Conservation (phyloP, 2,329 filamentous ascomycete genomes). For the Nothophoma quercina region DNA sequence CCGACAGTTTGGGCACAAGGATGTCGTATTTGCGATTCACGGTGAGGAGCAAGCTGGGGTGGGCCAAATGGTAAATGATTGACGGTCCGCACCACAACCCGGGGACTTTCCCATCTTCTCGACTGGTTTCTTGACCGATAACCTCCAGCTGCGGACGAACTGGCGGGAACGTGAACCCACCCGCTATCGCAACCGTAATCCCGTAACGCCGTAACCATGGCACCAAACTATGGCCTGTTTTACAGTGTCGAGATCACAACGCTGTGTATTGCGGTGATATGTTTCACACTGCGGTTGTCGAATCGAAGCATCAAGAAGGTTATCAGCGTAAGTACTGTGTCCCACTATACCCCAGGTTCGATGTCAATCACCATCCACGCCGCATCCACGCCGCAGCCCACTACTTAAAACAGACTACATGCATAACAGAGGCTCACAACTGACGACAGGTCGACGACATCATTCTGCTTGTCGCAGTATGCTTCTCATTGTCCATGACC, state of each 20-base stretch:
- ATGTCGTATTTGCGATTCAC: not conserved
- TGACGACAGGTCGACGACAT: constrained; percentile 14
- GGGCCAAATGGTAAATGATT: constrained; percentile 1
- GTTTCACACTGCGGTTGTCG: constrained; percentile 12
- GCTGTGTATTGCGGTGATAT: constrained; percentile 13
- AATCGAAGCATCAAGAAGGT: constrained; percentile 16
- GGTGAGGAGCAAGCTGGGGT: constrained; percentile 1
- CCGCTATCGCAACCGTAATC: constrained; percentile 1
- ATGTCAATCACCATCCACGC: not conserved
- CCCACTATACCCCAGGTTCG: not conserved
- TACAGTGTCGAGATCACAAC: constrained; percentile 18
- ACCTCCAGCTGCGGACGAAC: not conserved
- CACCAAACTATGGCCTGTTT: constrained; percentile 18
- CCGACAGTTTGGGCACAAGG: constrained; percentile 5
- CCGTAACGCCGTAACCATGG: no score
- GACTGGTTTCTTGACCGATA: not conserved
- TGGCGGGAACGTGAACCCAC: constrained; percentile 4
- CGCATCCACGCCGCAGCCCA: no score
- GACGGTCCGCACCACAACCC: not conserved
- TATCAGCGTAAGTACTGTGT: constrained; percentile 3
- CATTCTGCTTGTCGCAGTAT: constrained; percentile 9
- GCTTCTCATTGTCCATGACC: constrained; percentile 10
- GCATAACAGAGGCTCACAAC: not conserved
- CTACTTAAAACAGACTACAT: not conserved
- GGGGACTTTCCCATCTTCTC: not conserved